Evolutionary conservation across 441 rosid genomes (phyloP).

Genomic region (Flueggea neowawraea): DNA sequence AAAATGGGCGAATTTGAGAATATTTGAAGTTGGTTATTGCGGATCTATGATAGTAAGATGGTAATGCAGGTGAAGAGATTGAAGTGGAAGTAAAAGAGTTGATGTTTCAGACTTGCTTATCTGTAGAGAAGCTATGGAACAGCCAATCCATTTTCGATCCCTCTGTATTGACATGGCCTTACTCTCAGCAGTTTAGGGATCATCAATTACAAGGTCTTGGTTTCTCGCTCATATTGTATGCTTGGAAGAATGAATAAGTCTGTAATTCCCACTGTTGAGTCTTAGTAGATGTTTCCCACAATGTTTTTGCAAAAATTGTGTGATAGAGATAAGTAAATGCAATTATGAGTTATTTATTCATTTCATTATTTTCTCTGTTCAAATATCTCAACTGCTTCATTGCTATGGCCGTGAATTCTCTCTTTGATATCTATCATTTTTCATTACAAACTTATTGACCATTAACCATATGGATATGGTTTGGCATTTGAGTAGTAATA

Average conservation of each 20-base stretch:
- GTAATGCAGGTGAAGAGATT: slow-evolving; percentile 79
- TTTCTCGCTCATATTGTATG: slow-evolving; percentile 73
- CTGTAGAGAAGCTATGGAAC: slow-evolving; percentile 41
- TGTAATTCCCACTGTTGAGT: slow-evolving; percentile 17
- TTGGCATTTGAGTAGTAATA: too few species aligned
- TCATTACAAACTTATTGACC: too few species aligned
- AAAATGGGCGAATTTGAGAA: too few species aligned
- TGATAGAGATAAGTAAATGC: slow-evolving; percentile 25
- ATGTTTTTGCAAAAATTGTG: slow-evolving; percentile 17
- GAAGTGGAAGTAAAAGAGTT: slow-evolving; percentile 96
- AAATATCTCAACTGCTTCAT: background rate
- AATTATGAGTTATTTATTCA: slow-evolving; percentile 12
- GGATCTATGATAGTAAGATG: slow-evolving; percentile 62
- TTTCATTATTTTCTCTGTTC: slow-evolving; percentile 7
- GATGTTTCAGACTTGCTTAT: slow-evolving; percentile 76
- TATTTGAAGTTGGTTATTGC: too few species aligned
- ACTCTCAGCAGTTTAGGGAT: slow-evolving; percentile 45
- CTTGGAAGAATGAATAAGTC: slow-evolving; percentile 77
- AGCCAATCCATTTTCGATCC: slow-evolving; percentile 40
- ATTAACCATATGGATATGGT: too few species aligned
- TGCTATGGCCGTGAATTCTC: too few species aligned
- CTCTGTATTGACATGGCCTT: slow-evolving; percentile 43
- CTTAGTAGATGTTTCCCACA: slow-evolving; percentile 13
- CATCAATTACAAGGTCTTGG: slow-evolving; percentile 59
- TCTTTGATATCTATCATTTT: too few species aligned